Conservation (phyloP, 108 stramenopile genomes). For the Fistulifera solaris region DNA sequence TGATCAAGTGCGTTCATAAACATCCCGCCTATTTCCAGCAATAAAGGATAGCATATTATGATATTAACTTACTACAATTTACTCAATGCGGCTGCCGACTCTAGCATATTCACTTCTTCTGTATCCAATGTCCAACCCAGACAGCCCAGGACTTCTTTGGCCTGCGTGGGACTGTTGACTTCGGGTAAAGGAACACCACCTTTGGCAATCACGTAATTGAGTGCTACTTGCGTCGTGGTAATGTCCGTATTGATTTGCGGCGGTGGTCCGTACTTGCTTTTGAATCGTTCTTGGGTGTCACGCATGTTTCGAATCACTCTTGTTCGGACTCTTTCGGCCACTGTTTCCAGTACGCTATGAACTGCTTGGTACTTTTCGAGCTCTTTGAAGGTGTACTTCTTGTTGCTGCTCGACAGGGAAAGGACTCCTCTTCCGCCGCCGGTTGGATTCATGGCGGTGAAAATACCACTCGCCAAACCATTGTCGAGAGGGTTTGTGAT, state of each 20-base stretch:
- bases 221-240: slow-evolving; percentile 75
- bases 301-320: slow-evolving; percentile 30
- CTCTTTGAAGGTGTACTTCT: slow-evolving; percentile 42
- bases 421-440: slow-evolving; percentile 38
- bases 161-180: slow-evolving; percentile 54
- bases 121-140: slow-evolving; percentile 73
- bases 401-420: too few relatives aligned
- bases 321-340: slow-evolving; percentile 45
- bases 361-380: slow-evolving; percentile 65
- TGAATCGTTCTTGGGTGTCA: slow-evolving; percentile 22
- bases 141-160: slow-evolving; percentile 70
- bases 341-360: slow-evolving; percentile 42
- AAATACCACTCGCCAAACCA: slow-evolving; percentile 70
- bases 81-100: slow-evolving; percentile 49
- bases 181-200: slow-evolving; percentile 75
- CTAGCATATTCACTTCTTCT: slow-evolving; percentile 72
- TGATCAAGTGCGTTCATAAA: slow-evolving; percentile 36
- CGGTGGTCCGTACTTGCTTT: slow-evolving; percentile 23
- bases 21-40: slow-evolving; percentile 30
- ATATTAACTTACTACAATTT: slow-evolving; percentile 9
- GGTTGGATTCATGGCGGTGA: slow-evolving; percentile 70
- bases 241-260: slow-evolving; percentile 73
- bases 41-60: not conserved
- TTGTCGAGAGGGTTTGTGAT: slow-evolving; percentile 62
- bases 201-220: slow-evolving; percentile 78